These are phyloP conservation scores for Lepidium africanum DNA, from an alignment of 345 rosid species.

Conservation along the genomic window DNA sequence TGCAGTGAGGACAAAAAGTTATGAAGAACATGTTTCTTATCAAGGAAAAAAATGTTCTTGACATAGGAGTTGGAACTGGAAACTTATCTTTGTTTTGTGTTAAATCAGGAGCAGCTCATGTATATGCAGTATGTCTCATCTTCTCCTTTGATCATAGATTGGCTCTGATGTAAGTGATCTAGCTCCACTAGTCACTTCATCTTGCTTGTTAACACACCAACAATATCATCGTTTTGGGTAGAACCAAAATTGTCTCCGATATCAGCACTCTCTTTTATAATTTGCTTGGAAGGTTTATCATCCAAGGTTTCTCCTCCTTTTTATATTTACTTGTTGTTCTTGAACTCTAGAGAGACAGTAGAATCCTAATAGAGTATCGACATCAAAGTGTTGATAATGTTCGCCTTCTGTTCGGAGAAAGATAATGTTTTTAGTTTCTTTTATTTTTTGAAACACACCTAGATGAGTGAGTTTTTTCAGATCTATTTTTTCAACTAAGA, in stretches of 20 bases:
- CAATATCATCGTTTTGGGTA: conserved; percentile 23
- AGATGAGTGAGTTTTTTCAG: too few relatives aligned
- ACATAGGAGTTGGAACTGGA: conserved; percentile 97
- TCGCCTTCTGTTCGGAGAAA: too few relatives aligned
- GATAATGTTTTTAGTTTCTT: too few relatives aligned
- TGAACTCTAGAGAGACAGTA: too few relatives aligned
- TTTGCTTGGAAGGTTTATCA: not conserved
- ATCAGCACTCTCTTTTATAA: conserved; percentile 19
- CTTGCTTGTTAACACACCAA: conserved; percentile 25
- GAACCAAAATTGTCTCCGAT: conserved; percentile 33
- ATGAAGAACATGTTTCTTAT: conserved; percentile 82
- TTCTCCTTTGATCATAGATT: not conserved
- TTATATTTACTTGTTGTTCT: too few relatives aligned
- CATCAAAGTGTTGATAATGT: too few relatives aligned
- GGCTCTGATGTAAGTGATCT: too few relatives aligned
- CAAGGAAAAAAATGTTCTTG: conserved; percentile 80
- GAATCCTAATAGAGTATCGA: too few relatives aligned
- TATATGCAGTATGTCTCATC: conserved; percentile 57
- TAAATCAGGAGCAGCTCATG: conserved; percentile 88
- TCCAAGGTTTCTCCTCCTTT: too few relatives aligned
- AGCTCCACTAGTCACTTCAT: conserved; percentile 20
- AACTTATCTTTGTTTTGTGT: conserved; percentile 93
- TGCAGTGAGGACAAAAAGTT: conserved; percentile 82
- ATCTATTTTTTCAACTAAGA: too few relatives aligned
- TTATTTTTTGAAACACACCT: too few relatives aligned